These are phyloP conservation scores for Lactarius quietus DNA, from an alignment of 768 basidiomycete genomes.

Conservation along the genomic window DNA sequence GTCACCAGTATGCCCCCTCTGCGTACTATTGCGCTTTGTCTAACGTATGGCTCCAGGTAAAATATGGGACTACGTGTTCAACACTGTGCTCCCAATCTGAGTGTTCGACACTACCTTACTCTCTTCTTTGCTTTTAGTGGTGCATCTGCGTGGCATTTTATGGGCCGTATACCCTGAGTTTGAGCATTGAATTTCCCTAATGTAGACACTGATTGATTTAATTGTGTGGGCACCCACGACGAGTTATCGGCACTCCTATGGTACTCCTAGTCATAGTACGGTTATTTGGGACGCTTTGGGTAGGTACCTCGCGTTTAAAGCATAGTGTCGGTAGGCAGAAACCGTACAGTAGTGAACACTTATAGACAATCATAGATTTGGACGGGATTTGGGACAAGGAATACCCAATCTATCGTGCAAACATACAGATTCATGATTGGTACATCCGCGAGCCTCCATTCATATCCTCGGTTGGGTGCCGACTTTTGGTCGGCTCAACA, in stretches of 20 bases:
- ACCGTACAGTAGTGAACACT: neutral
- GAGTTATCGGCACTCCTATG: neutral
- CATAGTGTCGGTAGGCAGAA: neutral
- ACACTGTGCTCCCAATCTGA: conserved; percentile 70
- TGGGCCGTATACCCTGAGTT: conserved; percentile 4
- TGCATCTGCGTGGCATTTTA: neutral
- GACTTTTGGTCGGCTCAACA: too few species aligned
- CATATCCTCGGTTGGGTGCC: too few species aligned
- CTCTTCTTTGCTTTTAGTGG: neutral
- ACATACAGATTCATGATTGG: too few species aligned
- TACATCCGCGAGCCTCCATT: too few species aligned
- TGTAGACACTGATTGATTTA: neutral
- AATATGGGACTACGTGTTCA: conserved; percentile 92
- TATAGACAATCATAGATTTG: neutral
- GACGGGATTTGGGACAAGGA: too few species aligned
- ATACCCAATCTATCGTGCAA: too few species aligned
- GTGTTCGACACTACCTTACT: neutral
- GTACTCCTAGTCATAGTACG: neutral
- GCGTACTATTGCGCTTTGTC: neutral
- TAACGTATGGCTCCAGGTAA: conserved; percentile 52
- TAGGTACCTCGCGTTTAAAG: neutral
- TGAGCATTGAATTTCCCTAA: neutral
- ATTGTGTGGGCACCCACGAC: neutral
- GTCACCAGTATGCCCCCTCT: conserved; percentile 68
- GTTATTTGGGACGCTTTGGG: neutral